phyloP scores from a whole-genome alignment of 352 stramenopile species.

The Globisporangium emineosum region DNA sequence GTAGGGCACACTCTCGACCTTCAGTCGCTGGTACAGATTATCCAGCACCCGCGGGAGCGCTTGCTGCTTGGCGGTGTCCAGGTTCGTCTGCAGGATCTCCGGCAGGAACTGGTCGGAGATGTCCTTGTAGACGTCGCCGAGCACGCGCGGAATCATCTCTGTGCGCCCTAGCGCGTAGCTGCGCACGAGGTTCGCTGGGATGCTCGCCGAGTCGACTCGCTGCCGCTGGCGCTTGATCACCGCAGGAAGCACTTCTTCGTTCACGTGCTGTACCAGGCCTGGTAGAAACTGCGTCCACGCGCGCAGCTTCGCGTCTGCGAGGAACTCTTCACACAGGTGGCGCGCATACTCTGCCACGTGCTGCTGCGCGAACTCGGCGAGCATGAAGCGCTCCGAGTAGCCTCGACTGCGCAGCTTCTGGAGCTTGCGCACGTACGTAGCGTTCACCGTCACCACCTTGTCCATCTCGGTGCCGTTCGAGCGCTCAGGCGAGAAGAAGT shows the following conservation, averaged over 20 bases:
- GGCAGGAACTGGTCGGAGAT: constrained; percentile 55
- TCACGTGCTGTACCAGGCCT: constrained; percentile 27
- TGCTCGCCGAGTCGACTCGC: constrained; percentile 38
- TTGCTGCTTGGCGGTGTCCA: constrained; percentile 22
- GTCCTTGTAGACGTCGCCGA: constrained; percentile 56
- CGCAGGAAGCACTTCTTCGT: constrained; percentile 30
- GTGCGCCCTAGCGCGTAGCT: constrained; percentile 51
- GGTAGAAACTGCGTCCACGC: constrained; percentile 46
- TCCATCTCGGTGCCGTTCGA: constrained; percentile 69
- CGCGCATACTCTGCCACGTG: constrained; percentile 38
- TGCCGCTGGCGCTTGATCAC: constrained; percentile 42
- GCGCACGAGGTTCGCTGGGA: constrained; percentile 43
- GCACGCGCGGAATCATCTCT: constrained; percentile 55
- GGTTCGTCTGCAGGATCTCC: constrained; percentile 31
- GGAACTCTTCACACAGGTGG: constrained; percentile 42
- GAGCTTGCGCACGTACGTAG: constrained; percentile 52
- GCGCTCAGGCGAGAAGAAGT: constrained; percentile 38
- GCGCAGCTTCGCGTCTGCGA: constrained; percentile 60
- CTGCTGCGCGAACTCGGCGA: constrained; percentile 56
- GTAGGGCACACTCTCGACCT: constrained; percentile 47
- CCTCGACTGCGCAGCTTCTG: constrained; percentile 38
- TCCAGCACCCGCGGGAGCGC: constrained; percentile 56
- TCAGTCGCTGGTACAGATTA: constrained; percentile 43
- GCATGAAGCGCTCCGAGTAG: constrained; percentile 55
- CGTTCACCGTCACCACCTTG: constrained; percentile 51